Percentiles rank a stretch among this genome's conserved stretches.
phyloP scores from a whole-genome alignment of 768 basidiomycete species.

The Russula virescens region DNA sequence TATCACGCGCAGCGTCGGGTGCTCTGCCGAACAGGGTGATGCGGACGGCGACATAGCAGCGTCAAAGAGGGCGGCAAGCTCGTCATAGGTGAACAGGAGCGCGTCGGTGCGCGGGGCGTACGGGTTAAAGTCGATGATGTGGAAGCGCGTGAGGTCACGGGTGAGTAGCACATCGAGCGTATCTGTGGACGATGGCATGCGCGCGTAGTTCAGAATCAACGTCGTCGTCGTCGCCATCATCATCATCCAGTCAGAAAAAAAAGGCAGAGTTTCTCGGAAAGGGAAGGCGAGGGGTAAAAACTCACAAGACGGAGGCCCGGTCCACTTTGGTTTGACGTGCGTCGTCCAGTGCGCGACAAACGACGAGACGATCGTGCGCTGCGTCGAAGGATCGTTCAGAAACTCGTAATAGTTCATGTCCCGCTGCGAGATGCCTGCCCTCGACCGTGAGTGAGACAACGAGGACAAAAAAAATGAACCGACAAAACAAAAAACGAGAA shows the following conservation, averaged over 20 bases:
- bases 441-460: too few species aligned
- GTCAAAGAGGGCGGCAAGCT: constrained; percentile 45
- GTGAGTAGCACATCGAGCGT: constrained; percentile 84
- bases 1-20: constrained; percentile 54
- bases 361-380: constrained; percentile 44
- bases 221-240: background rate
- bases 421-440: constrained; percentile 75
- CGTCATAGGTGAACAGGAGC: constrained; percentile 78
- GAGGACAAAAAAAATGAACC: too few species aligned
- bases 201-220: too few species aligned
- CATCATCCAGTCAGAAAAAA: too few species aligned
- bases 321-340: constrained; percentile 58
- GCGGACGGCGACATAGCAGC: background rate
- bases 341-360: constrained; percentile 62
- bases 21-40: constrained; percentile 14
- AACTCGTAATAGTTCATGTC: constrained; percentile 89
- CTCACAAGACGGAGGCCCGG: constrained; percentile 59
- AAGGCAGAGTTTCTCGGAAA: too few species aligned
- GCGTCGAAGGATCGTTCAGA: constrained; percentile 57
- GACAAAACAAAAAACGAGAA: background rate
- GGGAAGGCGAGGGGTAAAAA: background rate
- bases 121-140: constrained; percentile 90
- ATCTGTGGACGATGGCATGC: constrained; percentile 47
- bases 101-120: constrained; percentile 83
- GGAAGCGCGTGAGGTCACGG: constrained; percentile 66